These are phyloP conservation scores for Corrigiola litoralis DNA, from an alignment of 179 eudicot genomes.

Conservation along the genomic window DNA sequence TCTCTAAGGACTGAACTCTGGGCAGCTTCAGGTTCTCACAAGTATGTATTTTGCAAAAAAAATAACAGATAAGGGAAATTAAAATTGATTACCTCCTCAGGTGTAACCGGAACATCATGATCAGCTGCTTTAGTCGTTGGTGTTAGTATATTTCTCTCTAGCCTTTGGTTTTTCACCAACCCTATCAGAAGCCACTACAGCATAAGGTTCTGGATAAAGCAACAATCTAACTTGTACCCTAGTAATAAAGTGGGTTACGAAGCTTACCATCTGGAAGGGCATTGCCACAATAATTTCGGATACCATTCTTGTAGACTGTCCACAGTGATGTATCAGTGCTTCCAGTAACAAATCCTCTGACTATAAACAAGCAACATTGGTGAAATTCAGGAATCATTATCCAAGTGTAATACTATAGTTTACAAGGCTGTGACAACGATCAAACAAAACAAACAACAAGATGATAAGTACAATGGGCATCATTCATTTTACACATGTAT, in stretches of 20 bases:
- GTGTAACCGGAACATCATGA: slow-evolving; percentile 94
- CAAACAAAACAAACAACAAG: not conserved
- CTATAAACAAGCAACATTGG: too few species aligned
- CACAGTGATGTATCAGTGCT: slow-evolving; percentile 96
- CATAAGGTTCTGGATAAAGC: slow-evolving; percentile 5
- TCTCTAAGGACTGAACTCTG: not conserved
- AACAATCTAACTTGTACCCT: not conserved
- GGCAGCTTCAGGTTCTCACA: not conserved
- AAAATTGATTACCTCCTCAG: slow-evolving; percentile 52
- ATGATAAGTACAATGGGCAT: too few species aligned
- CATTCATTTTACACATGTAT: too few species aligned
- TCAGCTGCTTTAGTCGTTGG: slow-evolving; percentile 96
- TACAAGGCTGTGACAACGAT: too few species aligned
- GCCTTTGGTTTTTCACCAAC: slow-evolving; percentile 78
- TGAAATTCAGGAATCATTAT: not conserved
- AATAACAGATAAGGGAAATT: not conserved
- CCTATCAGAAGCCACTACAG: slow-evolving; percentile 34
- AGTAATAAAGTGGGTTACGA: slow-evolving; percentile 1
- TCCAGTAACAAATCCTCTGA: slow-evolving; percentile 95
- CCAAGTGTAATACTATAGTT: too few species aligned
- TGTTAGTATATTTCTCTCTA: slow-evolving; percentile 74
- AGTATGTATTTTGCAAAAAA: not conserved
- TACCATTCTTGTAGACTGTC: slow-evolving; percentile 88
- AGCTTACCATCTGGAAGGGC: slow-evolving; percentile 72
- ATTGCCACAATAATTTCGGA: slow-evolving; percentile 90